Base-by-base conservation (phyloP, 75 land plant genomes). In the Sequoia sempervirens region DNA sequence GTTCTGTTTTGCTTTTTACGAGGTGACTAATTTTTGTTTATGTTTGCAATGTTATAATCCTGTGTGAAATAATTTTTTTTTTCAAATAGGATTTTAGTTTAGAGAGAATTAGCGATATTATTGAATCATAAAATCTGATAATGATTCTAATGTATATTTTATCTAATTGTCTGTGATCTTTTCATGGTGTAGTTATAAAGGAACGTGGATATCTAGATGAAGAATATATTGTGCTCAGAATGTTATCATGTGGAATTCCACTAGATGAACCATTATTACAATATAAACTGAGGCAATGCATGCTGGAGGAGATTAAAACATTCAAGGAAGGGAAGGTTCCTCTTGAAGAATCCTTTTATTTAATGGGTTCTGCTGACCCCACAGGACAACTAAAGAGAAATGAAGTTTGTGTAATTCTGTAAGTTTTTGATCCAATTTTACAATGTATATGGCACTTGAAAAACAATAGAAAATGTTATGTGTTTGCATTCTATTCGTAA, bases 351-450 rank as follows among this genome's bases (percentile, higher is more conserved):
- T 87, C 85, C 79, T 97, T 72, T 80, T 90, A 95, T 89, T 84
- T 97, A 75, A 97, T 97, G 97, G 99, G 98, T 43, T 92, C 96
- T 32, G 90, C 89, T 40, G 97, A 97, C 82, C 97, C 99, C 0
- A 94, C 96, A 54, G 93, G 92, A 64, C 69, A 38, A 38, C 84
- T 95, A 40, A 84, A 87, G 70, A 82, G 81, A 6, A 84, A 94
- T 87, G 89, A 97, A 93, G 97, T 97, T 68, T 93, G 92, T 66
- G 83, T 97, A 41, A 85, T 94, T 72, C 86, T 93, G 99, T 97
- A 93, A 84, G 99, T 87, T 64, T 11, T 82, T 53, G 14, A 43
- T 54, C 40, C 9, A 4, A 73, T 46, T 41, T 75, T 85, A 84
- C 30, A 32, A 38, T 32, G 8, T 36, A 6, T 86, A 84, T 84